These are phyloP conservation scores for Dioszegia aurantiaca DNA, from an alignment of 768 basidiomycete species.

Conservation along the genomic window DNA sequence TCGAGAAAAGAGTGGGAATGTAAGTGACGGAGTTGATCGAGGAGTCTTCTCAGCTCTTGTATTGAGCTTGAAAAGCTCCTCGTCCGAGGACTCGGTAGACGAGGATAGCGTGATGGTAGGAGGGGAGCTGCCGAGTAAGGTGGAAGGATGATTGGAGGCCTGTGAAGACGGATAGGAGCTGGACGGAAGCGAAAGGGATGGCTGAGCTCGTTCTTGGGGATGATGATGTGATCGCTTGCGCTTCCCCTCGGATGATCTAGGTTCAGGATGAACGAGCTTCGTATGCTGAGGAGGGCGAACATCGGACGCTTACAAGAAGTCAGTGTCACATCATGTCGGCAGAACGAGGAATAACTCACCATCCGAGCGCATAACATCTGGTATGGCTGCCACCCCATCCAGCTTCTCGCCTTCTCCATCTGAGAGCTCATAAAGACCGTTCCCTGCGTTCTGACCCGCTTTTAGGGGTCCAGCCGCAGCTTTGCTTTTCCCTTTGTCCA, in stretches of 20 bases:
- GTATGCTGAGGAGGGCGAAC: no score
- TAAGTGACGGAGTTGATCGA: neutral
- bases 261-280: neutral
- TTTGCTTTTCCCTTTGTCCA: slow-evolving; percentile 12
- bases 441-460: neutral
- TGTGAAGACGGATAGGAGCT: neutral
- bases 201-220: neutral
- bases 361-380: no score
- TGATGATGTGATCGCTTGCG: slow-evolving; percentile 1
- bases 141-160: neutral
- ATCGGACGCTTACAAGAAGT: no score
- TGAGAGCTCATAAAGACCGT: no score
- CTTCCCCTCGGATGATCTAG: neutral
- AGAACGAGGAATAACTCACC: no score
- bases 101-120: slow-evolving; percentile 8
- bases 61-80: neutral
- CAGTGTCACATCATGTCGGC: no score
- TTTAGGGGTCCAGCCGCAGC: neutral
- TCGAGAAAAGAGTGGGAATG: slow-evolving; percentile 8
- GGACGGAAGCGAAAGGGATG: neutral
- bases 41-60: neutral
- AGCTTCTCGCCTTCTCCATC: no score
- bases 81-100: slow-evolving; percentile 3
- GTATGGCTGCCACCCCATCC: no score
- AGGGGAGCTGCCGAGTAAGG: slow-evolving; percentile 7